phyloP scores from a whole-genome alignment of 2,329 filamentous ascomycete species.

The Aspergillus flavus region DNA sequence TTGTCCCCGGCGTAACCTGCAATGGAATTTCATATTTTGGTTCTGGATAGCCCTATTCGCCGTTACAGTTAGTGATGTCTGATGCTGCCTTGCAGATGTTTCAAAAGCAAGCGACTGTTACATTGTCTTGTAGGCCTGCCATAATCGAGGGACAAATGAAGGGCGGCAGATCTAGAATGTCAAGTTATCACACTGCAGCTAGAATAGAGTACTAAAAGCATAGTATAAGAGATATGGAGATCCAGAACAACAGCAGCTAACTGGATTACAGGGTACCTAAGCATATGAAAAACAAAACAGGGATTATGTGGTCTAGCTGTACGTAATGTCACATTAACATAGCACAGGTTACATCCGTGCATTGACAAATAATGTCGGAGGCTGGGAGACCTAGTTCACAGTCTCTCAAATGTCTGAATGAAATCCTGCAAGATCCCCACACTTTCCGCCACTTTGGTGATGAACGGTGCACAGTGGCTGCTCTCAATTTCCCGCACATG shows the following conservation, averaged over 20 bases:
- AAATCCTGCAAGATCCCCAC: background rate
- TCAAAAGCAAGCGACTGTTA: background rate
- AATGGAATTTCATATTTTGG: background rate
- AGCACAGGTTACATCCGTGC: background rate
- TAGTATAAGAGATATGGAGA: background rate
- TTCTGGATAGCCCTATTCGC: background rate
- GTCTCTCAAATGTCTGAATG: background rate
- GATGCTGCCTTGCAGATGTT: background rate
- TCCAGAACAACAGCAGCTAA: too few species aligned
- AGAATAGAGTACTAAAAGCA: background rate
- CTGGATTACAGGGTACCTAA: background rate
- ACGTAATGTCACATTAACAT: background rate
- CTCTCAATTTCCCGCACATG: constrained; percentile 22
- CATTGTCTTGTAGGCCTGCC: background rate
- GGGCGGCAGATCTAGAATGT: background rate
- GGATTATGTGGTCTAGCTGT: background rate
- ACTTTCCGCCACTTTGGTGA: constrained; percentile 9
- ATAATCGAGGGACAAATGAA: too few species aligned
- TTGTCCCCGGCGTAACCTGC: background rate
- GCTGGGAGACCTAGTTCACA: background rate
- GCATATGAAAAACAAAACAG: background rate
- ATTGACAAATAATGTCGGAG: background rate
- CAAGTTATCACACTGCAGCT: background rate
- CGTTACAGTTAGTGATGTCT: background rate
- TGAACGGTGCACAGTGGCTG: constrained; percentile 20